phyloP scores from a whole-genome alignment of 2,329 filamentous ascomycete genomes.

The Alternaria sp. region DNA sequence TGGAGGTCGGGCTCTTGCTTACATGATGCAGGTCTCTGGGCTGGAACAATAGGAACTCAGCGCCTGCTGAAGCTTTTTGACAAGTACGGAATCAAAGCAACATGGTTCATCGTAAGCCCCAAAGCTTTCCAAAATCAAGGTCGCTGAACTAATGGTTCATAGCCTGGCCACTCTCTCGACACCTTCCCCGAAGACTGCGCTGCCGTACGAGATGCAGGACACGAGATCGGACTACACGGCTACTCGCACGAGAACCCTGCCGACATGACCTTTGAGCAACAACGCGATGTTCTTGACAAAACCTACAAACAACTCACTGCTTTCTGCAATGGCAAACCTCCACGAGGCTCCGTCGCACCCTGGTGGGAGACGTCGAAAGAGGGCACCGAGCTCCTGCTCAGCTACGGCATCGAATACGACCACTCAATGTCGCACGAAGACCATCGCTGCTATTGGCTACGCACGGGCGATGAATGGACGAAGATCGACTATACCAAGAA shows the following conservation, averaged over 20 bases:
- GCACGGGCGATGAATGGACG: constrained; percentile 69
- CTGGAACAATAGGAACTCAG: constrained; percentile 71
- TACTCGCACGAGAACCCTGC: constrained; percentile 77
- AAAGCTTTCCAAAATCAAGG: constrained; percentile 33
- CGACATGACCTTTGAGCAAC: constrained; percentile 76
- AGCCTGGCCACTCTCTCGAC: constrained; percentile 66
- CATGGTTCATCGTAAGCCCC: constrained; percentile 71
- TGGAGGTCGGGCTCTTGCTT: background rate
- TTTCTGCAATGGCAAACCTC: constrained; percentile 72
- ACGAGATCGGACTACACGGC: constrained; percentile 71
- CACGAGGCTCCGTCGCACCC: constrained; percentile 73
- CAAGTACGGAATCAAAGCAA: constrained; percentile 75
- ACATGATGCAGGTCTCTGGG: constrained; percentile 63
- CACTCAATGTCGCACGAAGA: constrained; percentile 72
- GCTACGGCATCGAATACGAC: constrained; percentile 73
- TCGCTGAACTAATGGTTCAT: background rate
- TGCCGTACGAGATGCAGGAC: constrained; percentile 66
- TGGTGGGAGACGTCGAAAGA: constrained; percentile 78
- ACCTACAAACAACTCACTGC: constrained; percentile 74
- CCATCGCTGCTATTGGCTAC: constrained; percentile 68
- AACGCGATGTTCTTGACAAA: constrained; percentile 76
- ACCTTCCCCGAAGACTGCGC: constrained; percentile 71
- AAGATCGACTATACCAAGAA: constrained; percentile 71
- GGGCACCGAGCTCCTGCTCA: constrained; percentile 68
- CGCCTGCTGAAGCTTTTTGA: constrained; percentile 74